Base-by-base conservation (phyloP, 345 rosid species). In the Gossypium anomalum region DNA sequence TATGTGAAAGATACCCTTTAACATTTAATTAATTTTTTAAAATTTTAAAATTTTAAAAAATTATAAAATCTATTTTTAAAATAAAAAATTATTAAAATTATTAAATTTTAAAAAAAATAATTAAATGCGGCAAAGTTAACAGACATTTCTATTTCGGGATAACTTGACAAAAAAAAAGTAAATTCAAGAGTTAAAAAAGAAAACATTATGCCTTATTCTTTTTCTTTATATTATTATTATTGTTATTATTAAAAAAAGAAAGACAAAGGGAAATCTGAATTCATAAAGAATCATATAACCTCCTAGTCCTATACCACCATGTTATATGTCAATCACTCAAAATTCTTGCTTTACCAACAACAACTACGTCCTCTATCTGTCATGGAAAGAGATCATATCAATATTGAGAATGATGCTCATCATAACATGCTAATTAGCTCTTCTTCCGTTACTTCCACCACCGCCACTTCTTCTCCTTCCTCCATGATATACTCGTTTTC, bases 361-460 rank as follows among this genome's bases (percentile, higher is more conserved):
- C 60, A 45, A 22, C 74, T 19, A 22, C 25, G 67, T 64, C 74
- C 77, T 77, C 82, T 59, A 70, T 52, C 78, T 22, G 49, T 47
- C 64, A 83, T 83, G 87, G 83, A 72, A 74, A 84, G 82, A 48
- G 73, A 79, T 34, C 7, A 34, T 67, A 83, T 82, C 92, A 87
- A 78, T 87, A 67, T 74, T 2, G 85, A 84, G 65, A 87, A 62
- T 56, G 81, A 85, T 84, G 87, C 76, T 67, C 80, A 83, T 78
- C 87, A 77, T 71, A 56, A 74, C 63, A 81, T 20, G 57, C 19
- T 47, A 43, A 74, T 53, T 43, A 65, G 58, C 63, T 38, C 85
- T 19, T 19, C 86, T 53, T 47, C 67, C 65, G 11, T 71, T 34
- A 2, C 81, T 60, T 14, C 77, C 16, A 3, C 86, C 44, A 15